Evolutionary conservation across 2,329 filamentous ascomycete species (phyloP), one percentile per base, ranked within the genome.

Genomic region (Diaporthe caulivora): DNA sequence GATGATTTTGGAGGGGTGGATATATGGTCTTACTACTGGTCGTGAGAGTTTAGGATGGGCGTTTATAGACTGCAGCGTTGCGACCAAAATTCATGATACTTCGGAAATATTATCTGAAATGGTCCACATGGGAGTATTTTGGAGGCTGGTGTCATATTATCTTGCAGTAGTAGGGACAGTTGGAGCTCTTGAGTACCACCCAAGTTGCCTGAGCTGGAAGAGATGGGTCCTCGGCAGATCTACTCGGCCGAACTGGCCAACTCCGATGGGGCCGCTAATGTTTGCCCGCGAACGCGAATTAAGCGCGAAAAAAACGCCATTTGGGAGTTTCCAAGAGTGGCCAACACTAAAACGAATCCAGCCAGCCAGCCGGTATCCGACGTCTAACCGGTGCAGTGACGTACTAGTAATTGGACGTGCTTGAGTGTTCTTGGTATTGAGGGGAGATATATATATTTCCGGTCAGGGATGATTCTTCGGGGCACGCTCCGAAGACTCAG

Each of bases 21-120:
- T 24, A 69, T 67, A 21, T 69, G 26, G 47, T 67, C 70, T 13
- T 72, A 47, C 31, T 54, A 69, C 15, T 72, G 70, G 70, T 54
- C 69, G 54, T 71, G 47, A 71, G 11, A 34, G 21, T n/a, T 17
- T 37, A 9, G 34, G 34, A 34, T 10, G 7, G 11, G 11, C 11
- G 8, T 40, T 40, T 40, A 40, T 13, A 8, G 37, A 40, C 11
- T 10, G 11, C 37, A 40, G 7, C 11, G 7, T 10, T 13, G 37
- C 3, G n/a, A 29, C 13, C 8, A 10, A 15, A 26, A 10, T 60
- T 15, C 24, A 9, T 51, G 9, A 37, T 3, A 8, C 0, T 17
- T 9, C 5, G 9, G 7, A 47, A 31, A 31, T 3, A 8, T 13
- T 9, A 8, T 29, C 24, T 47, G 0, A 4, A 17, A 29, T n/a